Percentiles rank a stretch among this genome's conserved stretches.
Evolutionary conservation across 192 early-diverging fungal genomes (phyloP).

Genomic region (Entomortierella beljakovae): DNA sequence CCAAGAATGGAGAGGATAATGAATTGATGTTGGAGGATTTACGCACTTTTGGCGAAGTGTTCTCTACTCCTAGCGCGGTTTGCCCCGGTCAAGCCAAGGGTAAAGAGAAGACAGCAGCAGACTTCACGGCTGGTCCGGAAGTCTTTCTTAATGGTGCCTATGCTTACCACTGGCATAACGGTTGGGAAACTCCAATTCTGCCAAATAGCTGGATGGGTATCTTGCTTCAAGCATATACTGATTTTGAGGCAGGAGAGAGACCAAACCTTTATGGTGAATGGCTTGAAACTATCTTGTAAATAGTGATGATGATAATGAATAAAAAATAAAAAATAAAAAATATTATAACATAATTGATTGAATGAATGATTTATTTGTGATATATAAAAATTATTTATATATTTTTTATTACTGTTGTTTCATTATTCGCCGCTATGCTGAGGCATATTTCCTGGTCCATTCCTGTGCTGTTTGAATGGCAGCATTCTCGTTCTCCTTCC

Average conservation of each 20-base stretch:
- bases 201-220: constrained; percentile 49
- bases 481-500: constrained; percentile 96
- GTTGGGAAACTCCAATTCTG: constrained; percentile 28
- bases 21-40: constrained; percentile 33
- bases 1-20: constrained; percentile 1
- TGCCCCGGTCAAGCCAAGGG: constrained; percentile 7
- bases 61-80: constrained; percentile 15
- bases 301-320: not conserved
- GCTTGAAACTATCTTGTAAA: constrained; percentile 16
- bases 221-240: constrained; percentile 38
- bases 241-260: constrained; percentile 33
- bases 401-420: not conserved
- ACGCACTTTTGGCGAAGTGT: constrained; percentile 24
- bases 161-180: constrained; percentile 56
- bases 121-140: constrained; percentile 42
- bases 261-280: constrained; percentile 53
- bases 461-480: constrained; percentile 75
- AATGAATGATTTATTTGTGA: not conserved
- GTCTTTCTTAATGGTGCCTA: constrained; percentile 47
- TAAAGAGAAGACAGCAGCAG: not conserved
- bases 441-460: constrained; percentile 58
- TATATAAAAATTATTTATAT: not conserved
- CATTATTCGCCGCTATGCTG: constrained; percentile 12
- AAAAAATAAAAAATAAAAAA: not conserved
- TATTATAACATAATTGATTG: not conserved